phyloP scores from a whole-genome alignment of 2,329 filamentous ascomycete species.

The Aspergillus sp. region DNA sequence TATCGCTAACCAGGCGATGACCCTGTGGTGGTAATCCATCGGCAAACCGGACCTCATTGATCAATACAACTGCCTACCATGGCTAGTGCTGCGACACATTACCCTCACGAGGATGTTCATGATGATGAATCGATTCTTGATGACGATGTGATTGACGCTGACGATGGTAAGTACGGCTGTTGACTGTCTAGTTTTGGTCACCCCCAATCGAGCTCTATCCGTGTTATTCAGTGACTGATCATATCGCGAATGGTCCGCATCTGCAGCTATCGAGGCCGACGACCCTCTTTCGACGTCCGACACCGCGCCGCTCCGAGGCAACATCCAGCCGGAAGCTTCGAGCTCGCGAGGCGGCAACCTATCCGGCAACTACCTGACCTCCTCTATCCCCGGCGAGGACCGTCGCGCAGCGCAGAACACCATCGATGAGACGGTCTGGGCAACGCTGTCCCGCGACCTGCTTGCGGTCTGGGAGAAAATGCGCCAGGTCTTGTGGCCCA shows the following conservation, averaged over 20 bases:
- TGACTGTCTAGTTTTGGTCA: neutral
- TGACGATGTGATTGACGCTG: slow-evolving; percentile 74
- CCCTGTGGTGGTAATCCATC: slow-evolving; percentile 12
- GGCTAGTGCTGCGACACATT: slow-evolving; percentile 41
- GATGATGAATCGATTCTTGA: slow-evolving; percentile 63
- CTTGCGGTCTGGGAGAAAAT: slow-evolving; percentile 97
- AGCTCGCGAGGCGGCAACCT: slow-evolving; percentile 51
- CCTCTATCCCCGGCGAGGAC: slow-evolving; percentile 88
- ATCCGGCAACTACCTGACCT: slow-evolving; percentile 84
- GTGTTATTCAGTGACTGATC: neutral
- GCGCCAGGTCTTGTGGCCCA: slow-evolving; percentile 93
- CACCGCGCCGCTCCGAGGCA: slow-evolving; percentile 78
- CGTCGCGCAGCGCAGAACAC: slow-evolving; percentile 85
- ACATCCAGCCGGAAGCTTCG: slow-evolving; percentile 65
- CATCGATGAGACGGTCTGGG: slow-evolving; percentile 96
- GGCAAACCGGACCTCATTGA: slow-evolving; percentile 2
- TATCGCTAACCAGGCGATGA: slow-evolving; percentile 14
- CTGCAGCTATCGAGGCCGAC: slow-evolving; percentile 80
- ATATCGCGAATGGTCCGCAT: neutral
- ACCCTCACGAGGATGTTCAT: slow-evolving; percentile 58
- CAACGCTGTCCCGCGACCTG: slow-evolving; percentile 89
- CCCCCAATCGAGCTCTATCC: no score
- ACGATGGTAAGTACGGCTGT: slow-evolving; percentile 60
- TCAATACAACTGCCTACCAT: slow-evolving; percentile 17
- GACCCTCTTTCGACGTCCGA: slow-evolving; percentile 75